Percentiles rank a stretch among this genome's conserved stretches.
Evolutionary conservation across 2,329 filamentous ascomycete species (phyloP).

Genomic region (Trichoderma harzianum): DNA sequence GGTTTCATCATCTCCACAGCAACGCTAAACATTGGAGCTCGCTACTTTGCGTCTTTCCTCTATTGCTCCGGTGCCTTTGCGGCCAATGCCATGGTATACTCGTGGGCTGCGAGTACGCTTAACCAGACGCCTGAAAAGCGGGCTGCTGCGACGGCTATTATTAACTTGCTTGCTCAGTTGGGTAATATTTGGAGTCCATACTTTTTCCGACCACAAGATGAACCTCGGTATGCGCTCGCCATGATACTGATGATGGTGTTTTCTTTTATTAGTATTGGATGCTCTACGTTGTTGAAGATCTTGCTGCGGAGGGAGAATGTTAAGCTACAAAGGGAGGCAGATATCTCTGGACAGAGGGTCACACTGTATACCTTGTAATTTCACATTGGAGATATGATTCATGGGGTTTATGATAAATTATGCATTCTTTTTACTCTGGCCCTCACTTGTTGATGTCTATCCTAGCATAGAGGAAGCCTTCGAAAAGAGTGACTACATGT

Average conservation of each 20-base stretch:
- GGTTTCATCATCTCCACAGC: slow-evolving; percentile 35
- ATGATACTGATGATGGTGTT: slow-evolving; percentile 25
- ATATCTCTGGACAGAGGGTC: background rate
- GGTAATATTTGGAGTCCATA: slow-evolving; percentile 43
- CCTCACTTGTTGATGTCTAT: background rate
- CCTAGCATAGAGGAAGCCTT: background rate
- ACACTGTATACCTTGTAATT: background rate
- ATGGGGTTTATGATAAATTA: background rate
- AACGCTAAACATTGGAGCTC: slow-evolving; percentile 26
- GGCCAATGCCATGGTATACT: slow-evolving; percentile 38
- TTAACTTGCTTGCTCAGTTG: slow-evolving; percentile 26
- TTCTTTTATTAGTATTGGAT: slow-evolving; percentile 9
- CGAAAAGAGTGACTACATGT: background rate
- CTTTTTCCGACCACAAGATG: slow-evolving; percentile 38
- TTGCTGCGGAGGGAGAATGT: slow-evolving; percentile 4
- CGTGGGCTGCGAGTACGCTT: slow-evolving; percentile 37
- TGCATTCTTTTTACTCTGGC: background rate
- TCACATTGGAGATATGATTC: background rate
- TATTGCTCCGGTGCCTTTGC: slow-evolving; percentile 32
- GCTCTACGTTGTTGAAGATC: background rate
- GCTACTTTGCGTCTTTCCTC: slow-evolving; percentile 32
- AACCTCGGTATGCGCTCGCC: slow-evolving; percentile 39
- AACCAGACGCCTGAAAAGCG: slow-evolving; percentile 45
- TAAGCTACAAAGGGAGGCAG: background rate
- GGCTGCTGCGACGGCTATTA: slow-evolving; percentile 37